Percentiles rank a stretch among this genome's conserved stretches.
phyloP scores from a whole-genome alignment of 768 basidiomycete species.

The Sutorius australiensis region DNA sequence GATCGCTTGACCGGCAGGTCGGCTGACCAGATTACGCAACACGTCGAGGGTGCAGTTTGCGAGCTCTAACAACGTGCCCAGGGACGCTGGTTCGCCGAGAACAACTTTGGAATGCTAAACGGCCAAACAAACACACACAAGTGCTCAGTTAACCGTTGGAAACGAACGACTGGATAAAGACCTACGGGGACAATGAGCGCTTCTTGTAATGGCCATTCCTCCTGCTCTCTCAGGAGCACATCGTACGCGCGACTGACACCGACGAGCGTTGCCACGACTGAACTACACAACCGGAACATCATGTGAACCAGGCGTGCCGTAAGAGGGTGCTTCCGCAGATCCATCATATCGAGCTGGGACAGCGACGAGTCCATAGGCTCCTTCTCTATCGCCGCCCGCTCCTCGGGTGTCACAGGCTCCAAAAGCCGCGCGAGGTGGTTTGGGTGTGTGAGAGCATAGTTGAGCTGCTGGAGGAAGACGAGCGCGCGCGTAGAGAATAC shows the following conservation, averaged over 20 bases:
- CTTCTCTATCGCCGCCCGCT: conserved; percentile 65
- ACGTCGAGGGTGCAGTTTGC: conserved; percentile 75
- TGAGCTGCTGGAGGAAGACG: conserved; percentile 78
- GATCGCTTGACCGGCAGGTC: conserved; percentile 56
- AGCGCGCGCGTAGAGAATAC: conserved; percentile 68
- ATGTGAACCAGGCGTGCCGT: conserved; percentile 68
- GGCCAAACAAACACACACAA: background rate
- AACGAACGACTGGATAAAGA: conserved; percentile 5
- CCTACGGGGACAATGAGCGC: conserved; percentile 72
- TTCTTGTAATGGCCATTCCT: conserved; percentile 70
- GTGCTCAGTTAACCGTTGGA: background rate
- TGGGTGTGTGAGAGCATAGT: conserved; percentile 88
- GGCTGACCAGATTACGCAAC: conserved; percentile 60
- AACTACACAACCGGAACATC: conserved; percentile 66
- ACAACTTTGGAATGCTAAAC: conserved; percentile 81
- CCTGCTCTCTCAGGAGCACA: conserved; percentile 58
- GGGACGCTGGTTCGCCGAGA: conserved; percentile 73
- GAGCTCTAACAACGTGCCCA: conserved; percentile 85
- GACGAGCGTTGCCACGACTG: conserved; percentile 66
- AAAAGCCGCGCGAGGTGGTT: conserved; percentile 80
- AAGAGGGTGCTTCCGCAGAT: conserved; percentile 68
- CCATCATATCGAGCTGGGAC: conserved; percentile 44
- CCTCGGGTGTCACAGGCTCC: conserved; percentile 76
- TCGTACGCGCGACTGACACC: conserved; percentile 66
- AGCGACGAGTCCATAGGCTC: conserved; percentile 39